A percentile compares a stretch with the other conserved stretches of the same genome.
phyloP scores from a whole-genome alignment of 768 basidiomycete species.

The Tephrocybe sp. region DNA sequence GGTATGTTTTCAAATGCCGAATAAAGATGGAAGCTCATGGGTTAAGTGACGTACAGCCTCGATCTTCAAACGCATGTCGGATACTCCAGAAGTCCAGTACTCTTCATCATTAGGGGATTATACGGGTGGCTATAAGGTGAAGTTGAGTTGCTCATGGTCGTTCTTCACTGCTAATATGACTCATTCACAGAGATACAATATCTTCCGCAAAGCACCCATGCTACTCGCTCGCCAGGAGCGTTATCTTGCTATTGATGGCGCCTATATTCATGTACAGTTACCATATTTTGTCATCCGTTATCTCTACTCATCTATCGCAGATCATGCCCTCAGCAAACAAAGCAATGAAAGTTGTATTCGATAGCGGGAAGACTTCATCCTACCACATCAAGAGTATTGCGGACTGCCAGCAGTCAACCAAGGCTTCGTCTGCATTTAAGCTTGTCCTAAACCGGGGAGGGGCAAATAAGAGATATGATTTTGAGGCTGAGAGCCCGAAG shows the following conservation, averaged over 20 bases:
- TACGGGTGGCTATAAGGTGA: slow-evolving; percentile 83
- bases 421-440: slow-evolving; percentile 84
- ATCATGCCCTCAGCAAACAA: slow-evolving; percentile 87
- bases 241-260: slow-evolving; percentile 91
- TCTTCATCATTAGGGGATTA: slow-evolving; percentile 71
- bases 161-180: not conserved
- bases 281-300: not conserved
- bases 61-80: slow-evolving; percentile 88
- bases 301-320: slow-evolving; percentile 35
- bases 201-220: slow-evolving; percentile 95
- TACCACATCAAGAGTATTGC: slow-evolving; percentile 90
- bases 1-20: slow-evolving; percentile 45
- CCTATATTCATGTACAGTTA: slow-evolving; percentile 78
- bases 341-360: slow-evolving; percentile 73
- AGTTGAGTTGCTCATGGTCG: slow-evolving; percentile 3
- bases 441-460: slow-evolving; percentile 76
- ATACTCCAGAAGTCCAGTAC: slow-evolving; percentile 60
- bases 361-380: slow-evolving; percentile 87
- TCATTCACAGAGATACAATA: slow-evolving; percentile 72
- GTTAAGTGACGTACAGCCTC: slow-evolving; percentile 55
- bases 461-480: slow-evolving; percentile 91
- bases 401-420: slow-evolving; percentile 80
- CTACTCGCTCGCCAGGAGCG: slow-evolving; percentile 88
- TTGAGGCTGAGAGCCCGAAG: slow-evolving; percentile 89
- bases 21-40: not conserved